Evolutionary conservation across 2,329 filamentous ascomycete genomes (phyloP), one percentile per base, ranked within the genome.

Genomic region (Pseudocercospora fijiensis): DNA sequence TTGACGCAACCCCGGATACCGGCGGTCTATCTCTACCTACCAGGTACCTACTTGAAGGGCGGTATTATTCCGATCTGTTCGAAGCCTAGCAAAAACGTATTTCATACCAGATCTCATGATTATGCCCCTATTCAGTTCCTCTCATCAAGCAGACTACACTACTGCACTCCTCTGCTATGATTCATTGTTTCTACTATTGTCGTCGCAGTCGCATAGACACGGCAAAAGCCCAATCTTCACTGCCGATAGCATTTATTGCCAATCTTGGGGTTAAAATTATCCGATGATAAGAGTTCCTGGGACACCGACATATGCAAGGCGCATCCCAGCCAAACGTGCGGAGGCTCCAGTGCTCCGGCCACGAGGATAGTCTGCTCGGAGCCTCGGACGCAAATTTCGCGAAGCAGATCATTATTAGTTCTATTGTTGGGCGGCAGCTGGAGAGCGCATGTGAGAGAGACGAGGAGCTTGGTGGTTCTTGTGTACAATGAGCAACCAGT

Each of bases 321-420:
- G 24, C 2, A 53, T 53, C 49, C 49, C 49, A 18, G 49, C 9
- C 26, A n/a, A 53, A 53, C 49, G 49, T 53, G 49, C 49, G 49
- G 49, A 53, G 49, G 49, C 49, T 30, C 49, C 49, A 53, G 49
- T 53, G 49, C 22, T 53, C 49, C 49, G 49, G 24, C 49, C 49
- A 53, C 26, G 26, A 28, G 26, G 49, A 6, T 26, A 11, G 22
- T 53, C 26, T 28, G 26, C 49, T 53, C 49, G 49, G 49, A 10
- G 16, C 24, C 22, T 27, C 49, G 49, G 49, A 10, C n/a, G 49
- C 22, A 16, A n/a, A 53, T 53, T 28, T 53, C 49, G 49, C 49
- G 49, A 30, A 30, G 26, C 49, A 26, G 26, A 27, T 28, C 45
- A 49, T 49, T 22, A n/a, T n/a, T n/a, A n/a, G n/a, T n/a, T n/a